Evolutionary conservation across 2,329 filamentous ascomycete genomes (phyloP).

Genomic region (Neofusicoccum umdonicola): DNA sequence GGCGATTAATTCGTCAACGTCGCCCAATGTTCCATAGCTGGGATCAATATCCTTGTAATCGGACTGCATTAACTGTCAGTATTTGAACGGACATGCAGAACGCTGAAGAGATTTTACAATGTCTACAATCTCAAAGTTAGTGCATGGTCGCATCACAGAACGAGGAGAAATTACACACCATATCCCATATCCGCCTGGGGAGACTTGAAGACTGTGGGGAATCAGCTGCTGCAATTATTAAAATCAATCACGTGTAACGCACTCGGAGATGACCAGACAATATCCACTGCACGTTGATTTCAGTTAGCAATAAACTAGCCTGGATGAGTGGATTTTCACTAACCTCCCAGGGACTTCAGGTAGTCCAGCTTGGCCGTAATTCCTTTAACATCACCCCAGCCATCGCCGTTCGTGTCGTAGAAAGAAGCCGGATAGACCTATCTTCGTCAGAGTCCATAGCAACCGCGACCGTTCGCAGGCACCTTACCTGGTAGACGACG

Average conservation of each 20-base stretch:
- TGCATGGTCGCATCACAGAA: background rate
- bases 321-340: background rate
- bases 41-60: constrained; percentile 66
- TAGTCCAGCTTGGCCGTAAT: constrained; percentile 63
- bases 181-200: constrained; percentile 70
- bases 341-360: constrained; percentile 40
- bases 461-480: no score
- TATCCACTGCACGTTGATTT: constrained; percentile 47
- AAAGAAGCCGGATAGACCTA: constrained; percentile 48
- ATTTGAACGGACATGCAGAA: no score
- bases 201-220: constrained; percentile 51
- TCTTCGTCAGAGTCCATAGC: background rate
- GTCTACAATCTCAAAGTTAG: background rate
- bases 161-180: constrained; percentile 47
- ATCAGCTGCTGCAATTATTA: background rate
- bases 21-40: constrained; percentile 64
- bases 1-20: constrained; percentile 62
- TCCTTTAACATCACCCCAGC: constrained; percentile 62
- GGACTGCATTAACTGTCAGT: constrained; percentile 27
- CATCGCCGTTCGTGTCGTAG: constrained; percentile 55
- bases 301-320: background rate
- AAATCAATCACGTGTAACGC: background rate
- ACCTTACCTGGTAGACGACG: constrained; percentile 35
- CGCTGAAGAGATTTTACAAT: background rate
- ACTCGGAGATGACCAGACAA: constrained; percentile 65